Conservation (phyloP, 1,284 basidiomycete genomes). For the Heliocybe sulcata region DNA sequence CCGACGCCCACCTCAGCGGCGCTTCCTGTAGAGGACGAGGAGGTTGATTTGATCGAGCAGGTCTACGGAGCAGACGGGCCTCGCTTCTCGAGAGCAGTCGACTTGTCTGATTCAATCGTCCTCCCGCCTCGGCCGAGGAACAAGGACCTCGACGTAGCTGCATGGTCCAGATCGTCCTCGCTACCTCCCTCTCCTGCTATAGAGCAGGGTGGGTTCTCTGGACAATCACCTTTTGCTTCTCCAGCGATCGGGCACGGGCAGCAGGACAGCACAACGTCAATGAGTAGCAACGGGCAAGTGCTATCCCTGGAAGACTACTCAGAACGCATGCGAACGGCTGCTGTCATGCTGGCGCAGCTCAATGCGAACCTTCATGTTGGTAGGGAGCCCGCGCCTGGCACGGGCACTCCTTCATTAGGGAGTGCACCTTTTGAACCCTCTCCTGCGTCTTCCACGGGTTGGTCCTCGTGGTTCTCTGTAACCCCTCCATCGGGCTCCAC, state of each 20-base stretch:
- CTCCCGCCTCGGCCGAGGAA: conserved; percentile 82
- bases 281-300: conserved; percentile 4
- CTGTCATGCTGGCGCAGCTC: conserved; percentile 96
- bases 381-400: conserved; percentile 32
- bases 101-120: conserved; percentile 76
- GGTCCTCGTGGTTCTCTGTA: conserved; percentile 57
- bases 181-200: conserved; percentile 36
- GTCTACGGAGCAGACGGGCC: conserved; percentile 77
- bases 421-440: conserved; percentile 5
- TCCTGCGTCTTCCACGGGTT: conserved; percentile 33
- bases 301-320: conserved; percentile 91
- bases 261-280: conserved; percentile 4
- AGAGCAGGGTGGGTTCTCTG: conserved; percentile 19
- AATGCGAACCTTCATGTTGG: conserved; percentile 78
- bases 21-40: conserved; percentile 45
- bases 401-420: conserved; percentile 24
- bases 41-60: conserved; percentile 93
- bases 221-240: background rate
- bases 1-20: background rate
- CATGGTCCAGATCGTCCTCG: conserved; percentile 70
- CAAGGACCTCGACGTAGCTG: conserved; percentile 76
- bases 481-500: conserved; percentile 14
- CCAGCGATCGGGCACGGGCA: background rate
- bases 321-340: conserved; percentile 95
- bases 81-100: conserved; percentile 59